Base-by-base conservation (phyloP, 768 basidiomycete species). In the Pisolithus microcarpus region DNA sequence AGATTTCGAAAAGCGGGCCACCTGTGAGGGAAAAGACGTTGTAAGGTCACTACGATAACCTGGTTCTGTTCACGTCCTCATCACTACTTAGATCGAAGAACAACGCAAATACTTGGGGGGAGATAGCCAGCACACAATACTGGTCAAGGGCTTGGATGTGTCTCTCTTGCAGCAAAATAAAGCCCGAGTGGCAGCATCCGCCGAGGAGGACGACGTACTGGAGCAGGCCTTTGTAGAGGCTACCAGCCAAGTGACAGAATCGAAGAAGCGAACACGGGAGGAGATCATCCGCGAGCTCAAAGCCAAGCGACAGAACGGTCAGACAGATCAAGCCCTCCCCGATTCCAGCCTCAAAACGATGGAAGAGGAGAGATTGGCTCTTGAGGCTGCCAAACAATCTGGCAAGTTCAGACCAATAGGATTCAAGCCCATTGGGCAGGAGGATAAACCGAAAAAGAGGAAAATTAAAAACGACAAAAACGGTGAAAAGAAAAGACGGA, bases 101-200 rank as follows among this genome's bases (percentile, higher is more conserved):
- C 79, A 90, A 61, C 75, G 91, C 34, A 75, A 73, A 51, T 89
- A 87, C 63, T 78, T 92, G 5, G 91, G 91, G 16, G 89, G 91
- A 36, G 90, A 95, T 64, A 80, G 82, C 38, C 77, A 87, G 52
- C 91, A 94, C 63, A 83, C 89, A 10, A 78, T 93, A 51, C 79
- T 93, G 10, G 89, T 93, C 38, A 95, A 92, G 61, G 91, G 91
- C 24, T 81, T 97, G 43, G 94, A 97, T 62, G 76, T 85, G 56
- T 85, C 90, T 0, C 77, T 96, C 7, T 74, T 96, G 15, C 87
- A 91, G 60, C 87, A 91, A 58, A 83, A 87, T 56, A 91, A 84
- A 67, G 84, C 85, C 3, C 81, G 84, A 37, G 73, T 71, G 1
- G 70, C 74, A 3, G 65, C 72, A n/a, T 71, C 78, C 13, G 72